Base-by-base conservation (phyloP, 495 filamentous ascomycete genomes). In the Lophiotrema nucula region DNA sequence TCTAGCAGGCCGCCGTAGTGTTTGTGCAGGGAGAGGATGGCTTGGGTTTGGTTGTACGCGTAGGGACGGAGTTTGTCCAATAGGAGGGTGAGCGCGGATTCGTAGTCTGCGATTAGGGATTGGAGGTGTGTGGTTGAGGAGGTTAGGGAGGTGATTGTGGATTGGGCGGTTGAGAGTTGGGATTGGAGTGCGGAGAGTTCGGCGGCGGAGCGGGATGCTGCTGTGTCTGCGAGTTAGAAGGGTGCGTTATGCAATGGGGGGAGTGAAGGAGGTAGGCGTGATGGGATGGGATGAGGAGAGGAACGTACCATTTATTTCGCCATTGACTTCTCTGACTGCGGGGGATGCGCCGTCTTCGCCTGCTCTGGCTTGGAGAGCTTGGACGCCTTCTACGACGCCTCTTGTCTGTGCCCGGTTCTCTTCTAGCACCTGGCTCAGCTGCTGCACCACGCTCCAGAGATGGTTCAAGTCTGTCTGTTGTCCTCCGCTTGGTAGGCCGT, bases 381-480 rank as follows among this genome's bases (percentile, higher is more conserved):
- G 79, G 4, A 83, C 81, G 56, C 87, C 86, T 4, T 79, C 75
- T 12, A 92, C 85, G 51, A 95, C 86, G 37, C 82, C 83, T 57
- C 85, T 83, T 6, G 88, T 86, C 47, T 87, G 81, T 51, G 87
- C 85, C 50, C 88, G 82, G 69, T 93, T 95, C 38, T 87, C 82
- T 64, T 85, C 84, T 18, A 92, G 77, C 54, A 89, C 80, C 22
- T 85, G 81, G 56, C 85, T 88, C 61, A 95, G 74, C 68, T 92
- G 87, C 53, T 91, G 78, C 16, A 95, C 86, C 81, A 91, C 87
- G 43, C 84, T 79, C 69, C 90, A 91, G 39, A 95, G 81, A 69
- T 89, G 86, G 67, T 90, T 89, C 57, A 93, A 81, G 69, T 95
- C 90, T 74, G 88, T 87, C 74, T 92, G 88, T 65, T 92, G 88